Percentiles rank a stretch among this genome's conserved stretches.
phyloP scores from a whole-genome alignment of 371 early-diverging fungal genomes.

The Mortierella sp. region DNA sequence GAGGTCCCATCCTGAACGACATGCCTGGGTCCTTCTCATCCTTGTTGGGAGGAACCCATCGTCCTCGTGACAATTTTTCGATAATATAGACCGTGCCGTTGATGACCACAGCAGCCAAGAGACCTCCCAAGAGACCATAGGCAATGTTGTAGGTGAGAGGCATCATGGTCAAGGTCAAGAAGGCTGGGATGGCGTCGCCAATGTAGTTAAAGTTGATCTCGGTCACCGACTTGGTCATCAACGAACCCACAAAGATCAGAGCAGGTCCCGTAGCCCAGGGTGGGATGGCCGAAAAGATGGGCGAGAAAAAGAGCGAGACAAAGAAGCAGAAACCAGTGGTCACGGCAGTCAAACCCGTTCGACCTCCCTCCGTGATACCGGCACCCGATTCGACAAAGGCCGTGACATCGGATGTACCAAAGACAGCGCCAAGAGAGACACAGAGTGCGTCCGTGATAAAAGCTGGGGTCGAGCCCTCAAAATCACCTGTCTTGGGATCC shows the following conservation, averaged over 20 bases:
- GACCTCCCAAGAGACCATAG: conserved; percentile 65
- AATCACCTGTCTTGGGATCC: conserved; percentile 76
- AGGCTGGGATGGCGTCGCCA: conserved; percentile 82
- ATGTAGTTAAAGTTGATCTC: conserved; percentile 83
- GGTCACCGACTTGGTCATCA: conserved; percentile 78
- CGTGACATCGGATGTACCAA: conserved; percentile 80
- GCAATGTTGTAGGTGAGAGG: conserved; percentile 72
- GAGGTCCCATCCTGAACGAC: conserved; percentile 56
- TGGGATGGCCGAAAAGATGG: conserved; percentile 84
- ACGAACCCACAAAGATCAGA: conserved; percentile 77
- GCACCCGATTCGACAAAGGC: conserved; percentile 85
- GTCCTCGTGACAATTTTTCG: conserved; percentile 55
- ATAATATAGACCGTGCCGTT: conserved; percentile 58
- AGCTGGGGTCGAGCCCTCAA: conserved; percentile 78
- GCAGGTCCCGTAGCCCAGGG: conserved; percentile 87
- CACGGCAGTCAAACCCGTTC: conserved; percentile 80
- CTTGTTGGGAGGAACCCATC: conserved; percentile 57
- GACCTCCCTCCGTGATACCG: conserved; percentile 84
- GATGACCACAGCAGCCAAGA: conserved; percentile 60
- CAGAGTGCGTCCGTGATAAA: conserved; percentile 76
- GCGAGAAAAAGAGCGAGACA: conserved; percentile 81
- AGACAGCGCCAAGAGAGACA: conserved; percentile 73
- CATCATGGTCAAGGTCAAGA: conserved; percentile 78
- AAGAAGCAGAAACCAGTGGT: conserved; percentile 76
- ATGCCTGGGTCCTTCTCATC: conserved; percentile 59